Conservation (phyloP, 805 yeast species). For the Suhomyces tanzawaensis region DNA sequence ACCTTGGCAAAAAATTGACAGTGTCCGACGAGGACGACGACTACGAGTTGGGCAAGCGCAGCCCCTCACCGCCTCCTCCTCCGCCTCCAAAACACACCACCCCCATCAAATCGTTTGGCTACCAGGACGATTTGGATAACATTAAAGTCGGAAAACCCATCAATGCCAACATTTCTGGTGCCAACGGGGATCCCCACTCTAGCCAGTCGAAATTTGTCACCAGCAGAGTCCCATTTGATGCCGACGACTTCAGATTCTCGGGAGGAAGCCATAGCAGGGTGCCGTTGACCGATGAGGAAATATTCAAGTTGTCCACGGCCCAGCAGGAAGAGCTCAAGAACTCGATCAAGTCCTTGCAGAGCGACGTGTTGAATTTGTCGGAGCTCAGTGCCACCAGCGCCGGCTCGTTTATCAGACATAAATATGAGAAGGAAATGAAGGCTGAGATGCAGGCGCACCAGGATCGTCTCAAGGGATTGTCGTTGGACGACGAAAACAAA, state of each 20-base stretch:
- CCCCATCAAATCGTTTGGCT: constrained; percentile 11
- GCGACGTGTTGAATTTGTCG: constrained; percentile 49
- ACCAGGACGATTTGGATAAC: constrained; percentile 7
- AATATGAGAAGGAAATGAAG: constrained; percentile 39
- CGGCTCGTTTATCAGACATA: constrained; percentile 78
- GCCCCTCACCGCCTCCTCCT: constrained; percentile 22
- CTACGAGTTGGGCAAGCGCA: constrained; percentile 12
- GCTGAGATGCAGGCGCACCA: constrained; percentile 15
- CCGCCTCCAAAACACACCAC: constrained; percentile 35
- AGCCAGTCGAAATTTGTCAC: not conserved
- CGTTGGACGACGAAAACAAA: constrained; percentile 15
- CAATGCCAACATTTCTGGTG: no score
- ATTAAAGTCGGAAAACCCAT: constrained; percentile 1
- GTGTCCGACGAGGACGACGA: constrained; percentile 20
- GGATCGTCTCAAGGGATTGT: constrained; percentile 19
- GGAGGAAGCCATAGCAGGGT: constrained; percentile 15
- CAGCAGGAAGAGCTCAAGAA: constrained; percentile 39
- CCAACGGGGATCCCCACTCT: no score
- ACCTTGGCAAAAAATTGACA: constrained; percentile 32
- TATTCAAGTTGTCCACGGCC: constrained; percentile 26
- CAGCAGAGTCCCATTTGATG: constrained; percentile 30
- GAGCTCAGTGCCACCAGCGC: constrained; percentile 89
- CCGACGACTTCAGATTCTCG: constrained; percentile 36
- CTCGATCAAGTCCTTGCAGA: constrained; percentile 42
- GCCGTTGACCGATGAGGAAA: constrained; percentile 26